Base-by-base conservation (phyloP, 129 eudicot genomes). In the Saussurea involucrata region DNA sequence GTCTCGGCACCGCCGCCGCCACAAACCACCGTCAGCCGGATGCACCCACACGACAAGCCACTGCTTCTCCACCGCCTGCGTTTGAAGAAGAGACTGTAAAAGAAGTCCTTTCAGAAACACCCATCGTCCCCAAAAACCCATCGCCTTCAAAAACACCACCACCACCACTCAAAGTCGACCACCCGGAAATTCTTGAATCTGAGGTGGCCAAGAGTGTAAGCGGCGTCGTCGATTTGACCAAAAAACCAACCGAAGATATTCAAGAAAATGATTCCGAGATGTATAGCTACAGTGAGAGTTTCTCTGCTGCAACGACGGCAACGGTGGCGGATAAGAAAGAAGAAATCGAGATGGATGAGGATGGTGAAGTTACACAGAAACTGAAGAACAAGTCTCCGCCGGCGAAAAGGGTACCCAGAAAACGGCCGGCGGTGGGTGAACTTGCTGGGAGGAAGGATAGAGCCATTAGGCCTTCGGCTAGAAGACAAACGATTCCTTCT, bases 231-330 rank as follows among this genome's bases (percentile, higher is more conserved):
- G 55, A 58, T 21, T 32, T 32, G 22, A 44, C 32, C 24, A 31
- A 7, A 32, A 74, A 15, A 37, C 32, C 33, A 74, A 13, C 37
- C 9, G 63, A 60, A 21, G 79, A 80, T 73, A 42, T 53, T 10
- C 69, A 57, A n/a, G 84, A 80, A 36, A 74, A 89, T 68, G 85
- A 74, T 7, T 86, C 89, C 2, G 88, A 81, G 36, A 72, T 92
- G 77, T 85, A 81, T 64, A 89, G 93, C 28, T 87, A 77, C 76
- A 86, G 84, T 6, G 97, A 88, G 80, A 92, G 91, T 81, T 87
- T 72, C 74, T 87, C 96, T 1, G 84, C 84, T 18, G 79, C 84
- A 1, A 88, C 86, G 3, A 69, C 85, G 36, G 77, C 86, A 32
- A 72, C 88, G 69, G 66, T 53, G 66, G 81, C 77, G 49, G 80